These are phyloP conservation scores for Trichoderma koningii DNA, from an alignment of 2,329 filamentous ascomycete species.

Conservation along the genomic window DNA sequence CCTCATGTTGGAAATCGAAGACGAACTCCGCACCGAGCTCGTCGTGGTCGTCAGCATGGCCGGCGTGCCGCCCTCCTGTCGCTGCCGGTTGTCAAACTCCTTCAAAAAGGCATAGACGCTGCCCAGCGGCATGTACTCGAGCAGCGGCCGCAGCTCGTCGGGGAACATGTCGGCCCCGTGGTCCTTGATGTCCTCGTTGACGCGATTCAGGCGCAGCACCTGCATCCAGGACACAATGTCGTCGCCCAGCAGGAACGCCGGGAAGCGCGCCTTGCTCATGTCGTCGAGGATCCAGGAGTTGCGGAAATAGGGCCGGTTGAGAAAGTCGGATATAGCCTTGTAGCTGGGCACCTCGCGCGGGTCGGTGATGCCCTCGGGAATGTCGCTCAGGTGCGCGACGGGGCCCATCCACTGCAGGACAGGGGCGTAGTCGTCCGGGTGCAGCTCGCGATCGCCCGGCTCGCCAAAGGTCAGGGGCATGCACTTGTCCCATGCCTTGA, in stretches of 20 bases:
- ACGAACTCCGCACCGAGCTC: slow-evolving; percentile 20
- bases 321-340: slow-evolving; percentile 35
- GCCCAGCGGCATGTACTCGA: slow-evolving; percentile 30
- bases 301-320: slow-evolving; percentile 40
- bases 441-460: slow-evolving; percentile 38
- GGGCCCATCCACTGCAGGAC: slow-evolving; percentile 37
- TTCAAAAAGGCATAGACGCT: slow-evolving; percentile 29
- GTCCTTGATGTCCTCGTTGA: slow-evolving; percentile 43
- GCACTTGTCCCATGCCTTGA: slow-evolving; percentile 36
- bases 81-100: slow-evolving; percentile 29
- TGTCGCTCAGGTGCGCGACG: slow-evolving; percentile 34
- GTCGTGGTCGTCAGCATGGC: slow-evolving; percentile 22
- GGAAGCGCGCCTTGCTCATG: slow-evolving; percentile 40
- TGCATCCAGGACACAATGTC: slow-evolving; percentile 43
- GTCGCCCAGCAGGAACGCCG: slow-evolving; percentile 40
- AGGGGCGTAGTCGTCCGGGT: slow-evolving; percentile 42
- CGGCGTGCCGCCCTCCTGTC: slow-evolving; percentile 9
- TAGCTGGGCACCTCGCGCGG: slow-evolving; percentile 33
- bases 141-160: slow-evolving; percentile 29
- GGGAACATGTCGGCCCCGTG: slow-evolving; percentile 39
- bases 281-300: slow-evolving; percentile 44
- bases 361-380: slow-evolving; percentile 31
- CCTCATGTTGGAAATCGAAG: slow-evolving; percentile 14
- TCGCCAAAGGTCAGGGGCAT: slow-evolving; percentile 41
- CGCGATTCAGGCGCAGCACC: slow-evolving; percentile 39